These are phyloP conservation scores for Corchorus olitorius DNA, from an alignment of 345 rosid species.

Conservation along the genomic window DNA sequence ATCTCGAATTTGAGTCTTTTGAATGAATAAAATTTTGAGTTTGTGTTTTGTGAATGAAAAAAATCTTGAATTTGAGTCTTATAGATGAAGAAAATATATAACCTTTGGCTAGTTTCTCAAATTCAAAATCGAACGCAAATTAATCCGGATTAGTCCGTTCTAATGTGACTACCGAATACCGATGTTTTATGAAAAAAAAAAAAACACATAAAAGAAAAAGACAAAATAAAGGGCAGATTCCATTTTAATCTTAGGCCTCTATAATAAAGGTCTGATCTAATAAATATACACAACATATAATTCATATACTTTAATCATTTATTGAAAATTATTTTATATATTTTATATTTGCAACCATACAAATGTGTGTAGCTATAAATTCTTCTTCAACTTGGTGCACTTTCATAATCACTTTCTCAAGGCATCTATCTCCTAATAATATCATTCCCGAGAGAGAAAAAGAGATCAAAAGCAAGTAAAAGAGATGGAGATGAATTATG, in stretches of 20 bases:
- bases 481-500: conserved; percentile 39
- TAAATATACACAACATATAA: conserved; percentile 16
- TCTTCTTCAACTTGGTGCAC: conserved; percentile 31
- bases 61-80: too few relatives aligned
- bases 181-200: too few relatives aligned
- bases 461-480: neutral
- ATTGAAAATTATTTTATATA: neutral
- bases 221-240: too few relatives aligned
- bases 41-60: too few relatives aligned
- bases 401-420: conserved; percentile 30
- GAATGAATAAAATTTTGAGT: too few relatives aligned
- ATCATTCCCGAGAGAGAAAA: conserved; percentile 6
- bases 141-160: too few relatives aligned
- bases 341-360: conserved; percentile 8
- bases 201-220: neutral
- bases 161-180: too few relatives aligned
- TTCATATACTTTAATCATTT: neutral
- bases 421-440: conserved; percentile 25
- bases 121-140: too few relatives aligned
- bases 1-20: too few relatives aligned
- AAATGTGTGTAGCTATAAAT: conserved; percentile 28
- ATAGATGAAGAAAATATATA: too few relatives aligned
- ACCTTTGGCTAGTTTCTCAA: too few relatives aligned
- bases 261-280: neutral
- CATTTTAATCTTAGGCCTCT: conserved; percentile 28